Base-by-base conservation (phyloP, 441 rosid species). In the Erysimum pusillum region DNA sequence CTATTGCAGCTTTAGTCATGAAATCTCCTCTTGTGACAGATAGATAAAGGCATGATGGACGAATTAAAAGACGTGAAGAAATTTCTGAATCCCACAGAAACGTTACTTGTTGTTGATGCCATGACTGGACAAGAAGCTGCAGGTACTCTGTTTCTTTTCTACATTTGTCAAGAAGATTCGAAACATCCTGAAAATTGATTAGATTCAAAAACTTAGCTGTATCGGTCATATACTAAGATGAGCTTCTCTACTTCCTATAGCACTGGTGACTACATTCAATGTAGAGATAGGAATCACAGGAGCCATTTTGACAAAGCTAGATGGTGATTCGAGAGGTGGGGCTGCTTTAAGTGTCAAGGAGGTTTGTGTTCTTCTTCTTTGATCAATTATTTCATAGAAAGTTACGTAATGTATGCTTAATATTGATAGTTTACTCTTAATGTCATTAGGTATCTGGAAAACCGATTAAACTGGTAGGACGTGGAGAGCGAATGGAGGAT, bases 61-160 rank as follows among this genome's bases (percentile, higher is more conserved):
- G 99, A 96, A 81, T 84, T 93, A 82, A 96, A 96, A 84, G 96
- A 93, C 28, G 94, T 96, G 85, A 96, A 93, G 85, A 87, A 84
- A 68, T 88, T 82, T 52, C 61, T 91, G 65, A 96, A 90, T 83
- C 97, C 98, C 59, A 90, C 97, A n/a, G 99, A 96, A 84, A 92
- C 93, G 20, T 85, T 96, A 84, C 97, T 96, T 64, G 97, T 96
- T 62, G 99, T 93, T 71, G 99, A 96, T 89, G 98, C 98, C 71
- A 96, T 96, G 97, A 93, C 99, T 52, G 99, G 98, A 69, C 99
- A 96, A 86, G 99, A 96, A 91, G 98, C 98, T 76, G 99, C 95
- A 76, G 98, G 99, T 93, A 81, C 63, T 52, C 63, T 51, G 42
- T 61, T n/a, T 70, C 41, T n/a, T 8, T 41, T 57, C 4, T 12